Base-by-base conservation (phyloP, 176 grass and related monocot genomes). In the Leersia perrieri region DNA sequence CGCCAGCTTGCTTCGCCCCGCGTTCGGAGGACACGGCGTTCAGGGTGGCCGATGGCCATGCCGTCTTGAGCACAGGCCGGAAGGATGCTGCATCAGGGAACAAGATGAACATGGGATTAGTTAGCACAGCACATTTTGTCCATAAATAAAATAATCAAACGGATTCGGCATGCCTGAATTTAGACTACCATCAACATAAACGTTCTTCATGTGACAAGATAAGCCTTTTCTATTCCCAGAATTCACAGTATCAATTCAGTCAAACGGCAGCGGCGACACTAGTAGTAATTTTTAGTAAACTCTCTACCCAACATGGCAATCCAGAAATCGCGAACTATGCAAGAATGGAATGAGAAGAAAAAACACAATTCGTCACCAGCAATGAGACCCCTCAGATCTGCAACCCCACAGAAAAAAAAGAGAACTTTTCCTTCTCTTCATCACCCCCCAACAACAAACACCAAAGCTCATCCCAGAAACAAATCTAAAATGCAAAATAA, bases 51-150 rank as follows among this genome's bases (percentile, higher is more conserved):
- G 67, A 86, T 11, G 89, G 96, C 90, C 96, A 93, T 2, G 86
- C 74, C 0, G 90, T 86, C 40, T 83, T 88, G 44, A 94, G 83
- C 40, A 91, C 95, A 9, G 95, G 95, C 25, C 91, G 88, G 84
- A 90, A 94, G 28, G 93, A 84, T 25, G 84, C 92, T 94, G 92
- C 87, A 78, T 30, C 40, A 77, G 10, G 36, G 26, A 9, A 47
- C 69, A 47, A 34, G 27, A 82, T 12, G 12, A 78, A 68, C 30
- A 90, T 23, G 32, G 49, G 70, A 38, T 66, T 32, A 65, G 28
- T 89, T 27, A 82, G 15, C 33, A 58, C 33, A 20, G 28, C 5
- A 32, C 27, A 53, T 53, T 53, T 7, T 9, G 12, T 53, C 49
- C 49, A 6, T 34, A 11, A 4, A n/a, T 51, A 60, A 72, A 72